Conservation (phyloP, 805 yeast genomes). For the Schwanniomyces yamadae region DNA sequence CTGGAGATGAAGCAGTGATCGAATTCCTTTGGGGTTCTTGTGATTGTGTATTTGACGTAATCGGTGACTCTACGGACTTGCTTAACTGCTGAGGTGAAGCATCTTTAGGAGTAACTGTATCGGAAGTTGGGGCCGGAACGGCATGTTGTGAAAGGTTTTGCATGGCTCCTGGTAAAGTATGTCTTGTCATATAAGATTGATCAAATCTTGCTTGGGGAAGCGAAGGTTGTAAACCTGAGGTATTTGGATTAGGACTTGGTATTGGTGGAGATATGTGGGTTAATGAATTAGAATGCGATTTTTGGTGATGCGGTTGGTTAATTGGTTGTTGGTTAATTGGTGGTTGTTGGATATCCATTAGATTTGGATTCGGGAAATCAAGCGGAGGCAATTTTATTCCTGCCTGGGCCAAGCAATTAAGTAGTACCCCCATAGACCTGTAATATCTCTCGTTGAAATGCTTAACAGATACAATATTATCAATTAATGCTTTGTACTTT, state of each 20-base stretch:
- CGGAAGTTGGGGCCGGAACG: slow-evolving; percentile 11
- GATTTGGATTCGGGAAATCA: slow-evolving; percentile 48
- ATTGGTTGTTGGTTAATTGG: slow-evolving; percentile 2
- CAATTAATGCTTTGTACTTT: slow-evolving; percentile 64
- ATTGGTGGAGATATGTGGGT: slow-evolving; percentile 9
- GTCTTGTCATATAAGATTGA: slow-evolving; percentile 2
- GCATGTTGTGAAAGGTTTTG: slow-evolving; percentile 5
- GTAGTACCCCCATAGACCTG: slow-evolving; percentile 49
- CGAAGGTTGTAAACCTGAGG: background rate
- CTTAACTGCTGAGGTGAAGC: slow-evolving; percentile 13
- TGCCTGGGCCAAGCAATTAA: slow-evolving; percentile 48
- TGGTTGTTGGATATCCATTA: slow-evolving; percentile 12
- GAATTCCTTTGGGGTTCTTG: slow-evolving; percentile 1
- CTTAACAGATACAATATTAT: slow-evolving; percentile 57
- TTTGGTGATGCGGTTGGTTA: slow-evolving; percentile 4
- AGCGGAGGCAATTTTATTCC: slow-evolving; percentile 71
- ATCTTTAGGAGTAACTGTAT: slow-evolving; percentile 12
- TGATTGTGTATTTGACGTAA: slow-evolving; percentile 3
- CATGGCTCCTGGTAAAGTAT: background rate
- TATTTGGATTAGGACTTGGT: slow-evolving; percentile 8
- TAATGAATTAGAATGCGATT: slow-evolving; percentile 5
- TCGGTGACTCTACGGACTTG: slow-evolving; percentile 14
- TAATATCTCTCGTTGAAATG: slow-evolving; percentile 56
- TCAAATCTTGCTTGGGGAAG: slow-evolving; percentile 6
- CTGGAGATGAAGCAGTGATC: background rate